Evolutionary conservation across 495 filamentous ascomycete genomes (phyloP).

Genomic region (Cudoniella acicularis): DNA sequence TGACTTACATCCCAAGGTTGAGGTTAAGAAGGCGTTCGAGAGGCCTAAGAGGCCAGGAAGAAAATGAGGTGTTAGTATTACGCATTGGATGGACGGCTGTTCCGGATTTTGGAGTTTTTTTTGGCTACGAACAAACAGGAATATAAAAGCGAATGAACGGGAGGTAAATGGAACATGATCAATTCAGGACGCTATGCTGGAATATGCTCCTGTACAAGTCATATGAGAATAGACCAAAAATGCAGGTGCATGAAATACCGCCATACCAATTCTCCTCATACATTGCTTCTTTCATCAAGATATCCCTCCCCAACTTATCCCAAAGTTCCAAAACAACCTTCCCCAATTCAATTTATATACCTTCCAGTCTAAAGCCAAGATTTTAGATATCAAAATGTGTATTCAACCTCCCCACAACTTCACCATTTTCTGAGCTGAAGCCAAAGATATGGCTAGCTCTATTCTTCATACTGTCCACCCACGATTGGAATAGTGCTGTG

Average conservation of each 20-base stretch:
- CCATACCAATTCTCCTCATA: neutral
- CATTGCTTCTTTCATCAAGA: neutral
- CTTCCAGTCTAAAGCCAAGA: neutral
- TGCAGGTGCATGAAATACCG: neutral
- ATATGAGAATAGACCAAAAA: neutral
- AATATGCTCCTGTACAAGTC: neutral
- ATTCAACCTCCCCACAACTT: no score
- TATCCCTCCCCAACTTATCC: neutral
- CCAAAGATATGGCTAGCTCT: no score
- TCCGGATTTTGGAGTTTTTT: no score
- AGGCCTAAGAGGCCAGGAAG: conserved; percentile 84
- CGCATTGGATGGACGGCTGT: neutral
- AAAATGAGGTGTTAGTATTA: conserved; percentile 12
- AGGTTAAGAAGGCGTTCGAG: conserved; percentile 70
- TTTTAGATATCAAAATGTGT: neutral
- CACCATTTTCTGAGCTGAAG: no score
- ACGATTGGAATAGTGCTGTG: conserved; percentile 60
- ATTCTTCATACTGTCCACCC: conserved; percentile 74
- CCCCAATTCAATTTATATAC: neutral
- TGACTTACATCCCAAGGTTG: conserved; percentile 71
- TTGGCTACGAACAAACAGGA: no score
- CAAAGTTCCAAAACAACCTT: neutral
- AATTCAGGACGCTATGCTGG: conserved; percentile 6
- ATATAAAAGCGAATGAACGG: conserved; percentile 39
- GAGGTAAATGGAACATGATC: conserved; percentile 29